Conservation (phyloP, 1,139 yeast species). For the Yamadazyma jaroonii region DNA sequence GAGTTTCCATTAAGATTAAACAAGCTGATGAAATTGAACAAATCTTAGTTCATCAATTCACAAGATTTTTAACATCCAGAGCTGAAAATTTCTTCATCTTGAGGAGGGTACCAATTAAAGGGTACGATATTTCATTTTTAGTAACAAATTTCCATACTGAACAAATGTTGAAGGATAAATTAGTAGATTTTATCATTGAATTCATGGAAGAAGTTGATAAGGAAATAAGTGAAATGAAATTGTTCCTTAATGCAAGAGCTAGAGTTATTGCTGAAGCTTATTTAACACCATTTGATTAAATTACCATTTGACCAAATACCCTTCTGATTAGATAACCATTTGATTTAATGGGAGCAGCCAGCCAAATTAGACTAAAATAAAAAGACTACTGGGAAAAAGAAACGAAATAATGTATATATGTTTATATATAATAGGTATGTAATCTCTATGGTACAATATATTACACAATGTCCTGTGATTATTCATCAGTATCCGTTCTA, state of each 20-base stretch:
- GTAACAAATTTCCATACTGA: constrained; percentile 95
- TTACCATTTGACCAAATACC: neutral
- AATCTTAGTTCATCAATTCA: constrained; percentile 89
- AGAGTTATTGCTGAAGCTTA: constrained; percentile 97
- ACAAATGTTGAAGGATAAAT: constrained; percentile 90
- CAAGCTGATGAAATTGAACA: constrained; percentile 98
- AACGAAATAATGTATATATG: neutral
- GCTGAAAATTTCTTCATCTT: constrained; percentile 92
- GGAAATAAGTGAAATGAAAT: constrained; percentile 97
- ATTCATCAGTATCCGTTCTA: constrained; percentile 7
- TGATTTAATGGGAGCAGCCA: no score
- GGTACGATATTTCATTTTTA: constrained; percentile 90
- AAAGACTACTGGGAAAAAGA: no score
- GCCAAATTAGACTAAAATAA: no score
- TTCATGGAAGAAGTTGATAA: constrained; percentile 99
- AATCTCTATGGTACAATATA: constrained; percentile 1
- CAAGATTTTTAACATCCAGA: constrained; percentile 89
- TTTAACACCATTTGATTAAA: constrained; percentile 66
- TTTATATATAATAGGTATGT: constrained; percentile 4
- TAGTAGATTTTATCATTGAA: constrained; percentile 94
- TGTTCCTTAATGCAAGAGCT: constrained; percentile 95
- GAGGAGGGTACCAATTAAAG: constrained; percentile 87
- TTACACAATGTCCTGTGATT: neutral
- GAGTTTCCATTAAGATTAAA: constrained; percentile 88
- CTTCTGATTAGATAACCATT: no score